Conservation (phyloP, 176 grass and related monocot genomes). For the Zoysia pacifica region DNA sequence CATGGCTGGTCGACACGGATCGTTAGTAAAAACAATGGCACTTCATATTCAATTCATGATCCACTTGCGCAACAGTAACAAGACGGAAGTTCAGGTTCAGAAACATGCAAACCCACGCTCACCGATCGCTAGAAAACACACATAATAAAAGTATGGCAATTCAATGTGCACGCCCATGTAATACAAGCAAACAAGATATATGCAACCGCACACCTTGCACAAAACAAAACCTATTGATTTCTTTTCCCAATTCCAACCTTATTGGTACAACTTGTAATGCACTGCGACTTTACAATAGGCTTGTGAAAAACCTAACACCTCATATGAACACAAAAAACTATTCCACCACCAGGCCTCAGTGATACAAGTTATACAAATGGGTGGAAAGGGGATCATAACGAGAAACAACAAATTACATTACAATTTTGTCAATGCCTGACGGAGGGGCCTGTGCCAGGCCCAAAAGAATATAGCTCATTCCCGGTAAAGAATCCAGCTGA, state of each 20-base stretch:
- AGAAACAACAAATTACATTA: constrained; percentile 49
- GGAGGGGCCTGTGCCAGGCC: constrained; percentile 39
- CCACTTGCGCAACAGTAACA: too few species aligned
- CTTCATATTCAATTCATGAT: too few species aligned
- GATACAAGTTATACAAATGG: constrained; percentile 45
- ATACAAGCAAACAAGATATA: background rate
- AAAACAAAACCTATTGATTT: constrained; percentile 39
- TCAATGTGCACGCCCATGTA: background rate
- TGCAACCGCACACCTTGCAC: background rate
- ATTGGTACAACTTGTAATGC: constrained; percentile 62
- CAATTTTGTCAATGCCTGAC: constrained; percentile 52
- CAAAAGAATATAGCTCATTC: constrained; percentile 67
- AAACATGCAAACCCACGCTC: background rate
- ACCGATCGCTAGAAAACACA: background rate
- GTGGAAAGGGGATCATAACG: background rate
- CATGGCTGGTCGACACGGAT: too few species aligned
- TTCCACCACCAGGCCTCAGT: constrained; percentile 50
- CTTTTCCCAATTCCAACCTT: constrained; percentile 41
- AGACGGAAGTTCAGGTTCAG: background rate
- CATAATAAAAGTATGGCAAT: background rate
- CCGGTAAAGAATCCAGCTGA: constrained; percentile 35
- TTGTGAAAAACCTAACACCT: constrained; percentile 51
- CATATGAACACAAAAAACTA: constrained; percentile 73
- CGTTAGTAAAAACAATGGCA: too few species aligned
- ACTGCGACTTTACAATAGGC: constrained; percentile 71